These are phyloP conservation scores for Achaetomiella virescens DNA, from an alignment of 495 filamentous ascomycete species.

Conservation along the genomic window DNA sequence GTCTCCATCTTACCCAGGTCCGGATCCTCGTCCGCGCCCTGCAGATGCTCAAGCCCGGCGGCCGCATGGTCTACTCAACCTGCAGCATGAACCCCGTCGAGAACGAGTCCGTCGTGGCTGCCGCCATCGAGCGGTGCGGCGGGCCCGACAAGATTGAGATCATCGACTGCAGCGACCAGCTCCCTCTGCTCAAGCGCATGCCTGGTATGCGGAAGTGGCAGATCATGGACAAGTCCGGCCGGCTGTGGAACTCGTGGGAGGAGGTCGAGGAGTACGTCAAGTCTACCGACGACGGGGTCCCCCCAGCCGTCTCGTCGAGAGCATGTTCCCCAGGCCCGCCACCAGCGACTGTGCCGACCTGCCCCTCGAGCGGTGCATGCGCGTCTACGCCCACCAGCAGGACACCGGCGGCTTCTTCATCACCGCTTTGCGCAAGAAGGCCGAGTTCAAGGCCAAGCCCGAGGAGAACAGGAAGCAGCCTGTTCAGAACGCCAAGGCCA, in stretches of 20 bases:
- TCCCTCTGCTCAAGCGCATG: constrained; percentile 68
- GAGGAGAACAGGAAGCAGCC: constrained; percentile 57
- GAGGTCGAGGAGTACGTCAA: constrained; percentile 63
- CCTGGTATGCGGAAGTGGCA: constrained; percentile 73
- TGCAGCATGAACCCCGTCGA: constrained; percentile 98
- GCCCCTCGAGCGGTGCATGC: constrained; percentile 84
- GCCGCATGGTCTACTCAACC: constrained; percentile 91
- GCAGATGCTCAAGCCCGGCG: constrained; percentile 94
- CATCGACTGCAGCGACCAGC: constrained; percentile 68
- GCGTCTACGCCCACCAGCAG: constrained; percentile 90
- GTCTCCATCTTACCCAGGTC: constrained; percentile 75
- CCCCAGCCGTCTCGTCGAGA: constrained; percentile 57
- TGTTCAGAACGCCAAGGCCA: constrained; percentile 37
- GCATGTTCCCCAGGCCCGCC: constrained; percentile 71
- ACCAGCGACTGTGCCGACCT: constrained; percentile 49
- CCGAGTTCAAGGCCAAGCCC: constrained; percentile 78
- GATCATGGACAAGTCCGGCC: constrained; percentile 76
- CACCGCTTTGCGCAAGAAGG: constrained; percentile 81
- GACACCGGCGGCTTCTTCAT: constrained; percentile 98
- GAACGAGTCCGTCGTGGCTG: constrained; percentile 83
- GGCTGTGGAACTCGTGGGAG: constrained; percentile 68
- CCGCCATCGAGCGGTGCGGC: constrained; percentile 85
- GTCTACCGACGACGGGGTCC: constrained; percentile 49
- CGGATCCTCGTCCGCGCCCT: constrained; percentile 87
- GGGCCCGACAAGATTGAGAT: constrained; percentile 75